phyloP scores from a whole-genome alignment of 2,329 filamentous ascomycete genomes.

The Aspergillus jensenii region DNA sequence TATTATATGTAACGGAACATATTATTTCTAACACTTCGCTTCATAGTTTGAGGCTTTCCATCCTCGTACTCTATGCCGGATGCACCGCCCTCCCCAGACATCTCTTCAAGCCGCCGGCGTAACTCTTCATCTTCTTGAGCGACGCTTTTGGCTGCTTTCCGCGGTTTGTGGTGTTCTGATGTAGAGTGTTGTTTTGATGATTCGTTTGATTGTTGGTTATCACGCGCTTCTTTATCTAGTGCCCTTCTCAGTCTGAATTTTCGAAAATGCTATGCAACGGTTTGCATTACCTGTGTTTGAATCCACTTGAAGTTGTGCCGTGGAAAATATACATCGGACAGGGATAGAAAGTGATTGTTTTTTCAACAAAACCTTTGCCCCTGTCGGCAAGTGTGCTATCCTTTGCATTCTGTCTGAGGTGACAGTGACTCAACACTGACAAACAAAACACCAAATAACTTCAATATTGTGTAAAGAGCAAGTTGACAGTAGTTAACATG shows the following conservation, averaged over 20 bases:
- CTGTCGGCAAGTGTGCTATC: not conserved
- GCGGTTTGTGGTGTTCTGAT: constrained; percentile 9
- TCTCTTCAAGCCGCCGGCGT: constrained; percentile 62
- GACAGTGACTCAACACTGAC: not conserved
- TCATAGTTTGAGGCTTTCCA: constrained; percentile 70
- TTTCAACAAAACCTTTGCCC: not conserved
- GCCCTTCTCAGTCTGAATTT: not conserved
- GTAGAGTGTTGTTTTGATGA: constrained; percentile 1
- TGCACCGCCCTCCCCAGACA: constrained; percentile 69
- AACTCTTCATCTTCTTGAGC: constrained; percentile 68
- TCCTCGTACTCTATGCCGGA: constrained; percentile 74
- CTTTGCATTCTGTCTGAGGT: not conserved
- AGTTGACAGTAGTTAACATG: not conserved
- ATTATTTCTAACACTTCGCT: constrained; percentile 70
- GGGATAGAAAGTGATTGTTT: no score
- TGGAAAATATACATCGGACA: constrained; percentile 2
- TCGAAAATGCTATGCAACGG: no score
- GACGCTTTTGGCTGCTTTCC: constrained; percentile 53
- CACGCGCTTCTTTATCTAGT: not conserved
- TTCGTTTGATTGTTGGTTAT: not conserved
- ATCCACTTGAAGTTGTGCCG: not conserved
- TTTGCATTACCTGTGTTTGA: not conserved
- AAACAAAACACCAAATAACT: not conserved
- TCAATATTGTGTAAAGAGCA: no score
- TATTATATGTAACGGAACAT: constrained; percentile 71